Conservation (phyloP, 805 yeast species). For the Isabelozyma rhagii region DNA sequence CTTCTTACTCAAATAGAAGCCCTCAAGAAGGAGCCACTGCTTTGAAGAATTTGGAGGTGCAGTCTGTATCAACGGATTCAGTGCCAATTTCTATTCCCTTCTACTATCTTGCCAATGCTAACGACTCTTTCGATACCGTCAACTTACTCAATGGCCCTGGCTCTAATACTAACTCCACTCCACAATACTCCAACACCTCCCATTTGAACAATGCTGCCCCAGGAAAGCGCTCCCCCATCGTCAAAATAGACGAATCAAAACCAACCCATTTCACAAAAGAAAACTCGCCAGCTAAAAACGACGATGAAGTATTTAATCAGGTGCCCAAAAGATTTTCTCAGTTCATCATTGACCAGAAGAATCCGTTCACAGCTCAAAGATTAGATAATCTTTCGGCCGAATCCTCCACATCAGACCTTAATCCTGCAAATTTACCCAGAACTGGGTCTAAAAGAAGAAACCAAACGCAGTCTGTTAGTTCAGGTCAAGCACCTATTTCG, state of each 20-base stretch:
- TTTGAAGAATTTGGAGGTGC: slow-evolving; percentile 14
- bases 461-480: not conserved
- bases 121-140: slow-evolving; percentile 23
- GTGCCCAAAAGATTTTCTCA: slow-evolving; percentile 41
- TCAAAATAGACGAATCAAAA: not conserved
- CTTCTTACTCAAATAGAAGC: not conserved
- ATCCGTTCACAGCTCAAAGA: slow-evolving; percentile 13
- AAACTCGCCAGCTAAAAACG: not conserved
- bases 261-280: not conserved
- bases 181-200: slow-evolving; percentile 24
- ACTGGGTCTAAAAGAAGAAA: not conserved
- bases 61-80: slow-evolving; percentile 23
- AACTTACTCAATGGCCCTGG: slow-evolving; percentile 12
- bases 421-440: not conserved
- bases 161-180: slow-evolving; percentile 1
- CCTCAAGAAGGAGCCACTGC: not conserved
- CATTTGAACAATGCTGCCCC: slow-evolving; percentile 10
- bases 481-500: not conserved
- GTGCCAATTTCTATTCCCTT: slow-evolving; percentile 27
- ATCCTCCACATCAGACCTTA: slow-evolving; percentile 6
- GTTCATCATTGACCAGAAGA: slow-evolving; percentile 35
- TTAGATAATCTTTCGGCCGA: slow-evolving; percentile 17
- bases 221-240: not conserved
- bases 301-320: slow-evolving; percentile 20
- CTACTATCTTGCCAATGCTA: slow-evolving; percentile 15